phyloP scores from a whole-genome alignment of 129 eudicot genomes.

The Artemisia argyi region DNA sequence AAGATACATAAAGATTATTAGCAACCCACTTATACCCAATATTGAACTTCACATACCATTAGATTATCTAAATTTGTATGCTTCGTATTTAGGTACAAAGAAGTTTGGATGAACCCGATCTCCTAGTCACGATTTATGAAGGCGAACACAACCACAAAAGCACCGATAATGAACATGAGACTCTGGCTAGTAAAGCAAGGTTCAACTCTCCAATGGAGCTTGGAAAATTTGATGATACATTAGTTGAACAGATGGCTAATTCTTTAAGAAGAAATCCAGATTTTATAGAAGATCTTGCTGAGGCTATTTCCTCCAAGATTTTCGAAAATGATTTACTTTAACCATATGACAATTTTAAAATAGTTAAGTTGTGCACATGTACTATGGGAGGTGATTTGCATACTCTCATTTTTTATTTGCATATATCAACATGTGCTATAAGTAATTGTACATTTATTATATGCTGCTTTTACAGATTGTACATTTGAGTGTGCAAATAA shows the following conservation, averaged over 20 bases:
- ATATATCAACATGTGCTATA: no score
- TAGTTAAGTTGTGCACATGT: background rate
- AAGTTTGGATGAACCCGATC: slow-evolving; percentile 81
- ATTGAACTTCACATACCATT: no score
- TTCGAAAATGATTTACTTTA: slow-evolving; percentile 9
- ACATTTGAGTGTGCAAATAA: no score
- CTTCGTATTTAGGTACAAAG: slow-evolving; percentile 64
- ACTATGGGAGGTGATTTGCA: no score
- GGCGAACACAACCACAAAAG: slow-evolving; percentile 81
- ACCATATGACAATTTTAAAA: background rate
- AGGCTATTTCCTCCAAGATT: slow-evolving; percentile 16
- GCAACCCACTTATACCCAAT: no score
- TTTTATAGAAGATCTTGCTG: slow-evolving; percentile 26
- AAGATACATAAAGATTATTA: no score
- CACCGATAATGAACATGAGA: background rate
- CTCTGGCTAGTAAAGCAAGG: background rate
- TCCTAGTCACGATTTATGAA: slow-evolving; percentile 83
- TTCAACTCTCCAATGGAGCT: slow-evolving; percentile 10
- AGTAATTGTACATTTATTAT: no score
- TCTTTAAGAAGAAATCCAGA: slow-evolving; percentile 21
- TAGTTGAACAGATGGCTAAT: slow-evolving; percentile 26
- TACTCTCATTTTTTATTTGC: no score
- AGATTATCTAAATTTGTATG: background rate
- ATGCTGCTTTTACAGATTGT: no score
- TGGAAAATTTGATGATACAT: slow-evolving; percentile 11